Evolutionary conservation across 768 basidiomycete genomes (phyloP).

Genomic region (Lactifluus pinguis): DNA sequence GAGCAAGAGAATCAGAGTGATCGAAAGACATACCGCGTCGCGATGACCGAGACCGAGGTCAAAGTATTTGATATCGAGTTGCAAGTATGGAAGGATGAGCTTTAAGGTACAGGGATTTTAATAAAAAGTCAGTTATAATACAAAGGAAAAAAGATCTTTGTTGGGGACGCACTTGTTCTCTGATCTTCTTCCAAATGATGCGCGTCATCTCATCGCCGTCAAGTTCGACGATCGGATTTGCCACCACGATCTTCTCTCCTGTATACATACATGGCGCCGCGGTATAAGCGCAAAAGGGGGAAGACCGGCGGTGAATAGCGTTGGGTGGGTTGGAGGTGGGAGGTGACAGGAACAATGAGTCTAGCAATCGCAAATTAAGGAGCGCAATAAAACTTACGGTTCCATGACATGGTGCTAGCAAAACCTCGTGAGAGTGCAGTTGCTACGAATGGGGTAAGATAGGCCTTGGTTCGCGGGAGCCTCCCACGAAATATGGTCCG

Average conservation of each 20-base stretch:
- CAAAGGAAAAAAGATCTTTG: too few species aligned
- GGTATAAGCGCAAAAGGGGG: neutral
- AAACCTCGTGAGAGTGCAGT: slow-evolving; percentile 7
- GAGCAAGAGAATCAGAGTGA: neutral
- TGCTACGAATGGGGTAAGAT: slow-evolving; percentile 1
- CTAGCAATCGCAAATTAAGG: neutral
- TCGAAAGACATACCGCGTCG: slow-evolving; percentile 53
- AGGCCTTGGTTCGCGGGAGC: neutral
- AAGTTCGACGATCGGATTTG: slow-evolving; percentile 88
- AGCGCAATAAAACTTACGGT: slow-evolving; percentile 9
- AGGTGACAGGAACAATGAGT: neutral
- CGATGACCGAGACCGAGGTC: slow-evolving; percentile 94
- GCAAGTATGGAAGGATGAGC: slow-evolving; percentile 92
- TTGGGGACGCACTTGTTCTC: slow-evolving; percentile 65
- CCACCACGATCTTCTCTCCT: slow-evolving; percentile 59
- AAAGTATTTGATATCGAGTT: slow-evolving; percentile 96
- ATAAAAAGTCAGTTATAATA: too few species aligned
- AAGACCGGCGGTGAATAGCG: neutral
- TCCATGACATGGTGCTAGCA: slow-evolving; percentile 8
- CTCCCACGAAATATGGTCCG: slow-evolving; percentile 6
- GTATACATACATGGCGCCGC: neutral
- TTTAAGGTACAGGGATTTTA: too few species aligned
- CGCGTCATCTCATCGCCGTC: slow-evolving; percentile 99
- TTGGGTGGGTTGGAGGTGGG: neutral
- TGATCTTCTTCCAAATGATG: slow-evolving; percentile 98